Evolutionary conservation across 768 basidiomycete genomes (phyloP).

Genomic region (Amanita jacksonii): DNA sequence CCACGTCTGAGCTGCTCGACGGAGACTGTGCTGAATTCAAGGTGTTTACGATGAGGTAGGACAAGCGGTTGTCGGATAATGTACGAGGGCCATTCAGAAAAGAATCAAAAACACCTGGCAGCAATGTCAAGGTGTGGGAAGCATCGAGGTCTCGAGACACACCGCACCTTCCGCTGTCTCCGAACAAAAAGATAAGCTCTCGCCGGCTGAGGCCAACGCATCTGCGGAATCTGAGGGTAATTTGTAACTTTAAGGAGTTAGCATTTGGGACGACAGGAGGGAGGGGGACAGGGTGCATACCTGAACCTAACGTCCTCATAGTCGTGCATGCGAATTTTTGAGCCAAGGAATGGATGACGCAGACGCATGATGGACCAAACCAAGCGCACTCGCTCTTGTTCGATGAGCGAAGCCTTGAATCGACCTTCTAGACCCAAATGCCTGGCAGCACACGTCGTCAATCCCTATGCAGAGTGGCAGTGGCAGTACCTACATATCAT

Average conservation of each 20-base stretch:
- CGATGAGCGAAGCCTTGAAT: slow-evolving; percentile 34
- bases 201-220: slow-evolving; percentile 38
- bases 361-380: slow-evolving; percentile 68
- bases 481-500: slow-evolving; percentile 60
- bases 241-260: slow-evolving; percentile 30
- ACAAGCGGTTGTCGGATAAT: slow-evolving; percentile 55
- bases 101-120: slow-evolving; percentile 46
- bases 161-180: slow-evolving; percentile 46
- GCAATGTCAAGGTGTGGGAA: not conserved
- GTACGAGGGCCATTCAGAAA: slow-evolving; percentile 77
- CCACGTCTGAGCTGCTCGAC: slow-evolving; percentile 3
- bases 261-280: slow-evolving; percentile 1
- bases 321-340: slow-evolving; percentile 45
- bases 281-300: slow-evolving; percentile 32
- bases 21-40: slow-evolving; percentile 3
- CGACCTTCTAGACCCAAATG: slow-evolving; percentile 68
- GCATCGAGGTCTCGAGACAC: not conserved
- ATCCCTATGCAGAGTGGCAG: not conserved
- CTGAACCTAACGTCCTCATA: slow-evolving; percentile 61
- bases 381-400: slow-evolving; percentile 36
- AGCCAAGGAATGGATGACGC: slow-evolving; percentile 66
- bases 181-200: slow-evolving; percentile 38
- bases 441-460: slow-evolving; percentile 30
- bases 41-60: slow-evolving; percentile 46
- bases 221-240: slow-evolving; percentile 32